Evolutionary conservation across 176 grass and related monocot species (phyloP), one percentile per base, ranked within the genome.

Genomic region (Leersia perrieri): DNA sequence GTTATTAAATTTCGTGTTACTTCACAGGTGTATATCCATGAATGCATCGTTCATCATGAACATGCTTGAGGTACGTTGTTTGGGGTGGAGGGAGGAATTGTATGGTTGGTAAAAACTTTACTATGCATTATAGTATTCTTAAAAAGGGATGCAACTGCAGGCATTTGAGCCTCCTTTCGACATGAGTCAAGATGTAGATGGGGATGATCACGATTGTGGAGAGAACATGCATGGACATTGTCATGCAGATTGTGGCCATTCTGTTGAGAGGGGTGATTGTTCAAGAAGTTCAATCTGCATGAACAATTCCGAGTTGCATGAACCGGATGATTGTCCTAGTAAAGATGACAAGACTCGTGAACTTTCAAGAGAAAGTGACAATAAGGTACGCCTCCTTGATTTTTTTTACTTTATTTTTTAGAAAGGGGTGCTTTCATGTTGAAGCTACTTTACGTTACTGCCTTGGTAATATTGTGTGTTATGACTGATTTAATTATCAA

Each of bases 161-260:
- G 96, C 92, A 84, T 99, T 99, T 88, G 87, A 93, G 67, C 90
- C 92, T 77, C 96, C 96, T 70, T 89, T 99, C 80, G 90, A 99
- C 79, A 99, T 93, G 92, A 89, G 79, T 66, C 81, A 84, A 85
- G 77, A 89, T 91, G 76, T 91, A 60, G 76, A 99, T 91, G 68
- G 30, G 70, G 80, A 87, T 72, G 73, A 44, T 75, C 77, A 84
- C 76, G 80, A 89, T 76, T 64, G 73, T 67, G 44, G 64, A 79
- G 81, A 80, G 22, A 66, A 78, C 83, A 72, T 70, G 66, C 61
- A 85, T 84, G 80, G 44, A 70, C 84, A 79, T 83, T 68, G 60
- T 94, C 86, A 83, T 65, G 58, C n/a, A 20, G 80, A 80, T 73
- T 82, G 67, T 83, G 68, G 68, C 85, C 55, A 73, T 85, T 82